Evolutionary conservation across 305 asterid genomes (phyloP), one percentile per base, ranked within the genome.

Genomic region (Fraxinus sp.): DNA sequence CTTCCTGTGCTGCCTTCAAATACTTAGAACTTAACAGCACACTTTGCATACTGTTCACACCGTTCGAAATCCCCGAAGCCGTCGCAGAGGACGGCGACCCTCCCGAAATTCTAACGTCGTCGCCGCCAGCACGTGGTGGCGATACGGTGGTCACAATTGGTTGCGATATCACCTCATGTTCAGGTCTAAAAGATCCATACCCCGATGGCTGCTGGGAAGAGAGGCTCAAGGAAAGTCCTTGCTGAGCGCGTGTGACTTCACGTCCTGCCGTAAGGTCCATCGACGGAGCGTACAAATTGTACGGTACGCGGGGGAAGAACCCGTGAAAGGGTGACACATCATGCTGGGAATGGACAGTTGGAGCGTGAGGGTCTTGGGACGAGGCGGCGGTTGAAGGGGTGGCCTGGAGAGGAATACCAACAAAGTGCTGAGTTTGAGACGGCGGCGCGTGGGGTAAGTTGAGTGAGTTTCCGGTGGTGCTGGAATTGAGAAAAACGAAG

Each of bases 1-100:
- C 90, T 83, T 95, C 97, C 82, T 91, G 98, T 4, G 98, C 95
- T 1, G 97, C 98, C 84, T 91, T 95, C 33, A 95, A 85, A 72
- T 92, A 95, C 85, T 92, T 93, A 0, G 97, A 91, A 75, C 93
- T 91, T 86, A 91, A 68, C 66, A 92, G 86, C 43, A 92, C 91
- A 43, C 91, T 91, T 80, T 92, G 97, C 77, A 89, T 92, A 5
- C 92, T 92, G 66, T 82, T 88, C 55, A 88, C 90, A 1, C 92
- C 92, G 71, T 90, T 91, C n/a, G 95, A 89, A 20, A 92, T 86
- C 77, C 92, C 97, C 0, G 98, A 95, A 41, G 90, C 94, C 39
- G 98, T 90, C 0, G 94, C 75, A 3, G 98, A 91, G 0, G 95
- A 85, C 0, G 93, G 90, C 24, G 96, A 89, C 13, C 90, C 93